phyloP scores from a whole-genome alignment of 257 asterid species.

The Leptodermis oblonga region DNA sequence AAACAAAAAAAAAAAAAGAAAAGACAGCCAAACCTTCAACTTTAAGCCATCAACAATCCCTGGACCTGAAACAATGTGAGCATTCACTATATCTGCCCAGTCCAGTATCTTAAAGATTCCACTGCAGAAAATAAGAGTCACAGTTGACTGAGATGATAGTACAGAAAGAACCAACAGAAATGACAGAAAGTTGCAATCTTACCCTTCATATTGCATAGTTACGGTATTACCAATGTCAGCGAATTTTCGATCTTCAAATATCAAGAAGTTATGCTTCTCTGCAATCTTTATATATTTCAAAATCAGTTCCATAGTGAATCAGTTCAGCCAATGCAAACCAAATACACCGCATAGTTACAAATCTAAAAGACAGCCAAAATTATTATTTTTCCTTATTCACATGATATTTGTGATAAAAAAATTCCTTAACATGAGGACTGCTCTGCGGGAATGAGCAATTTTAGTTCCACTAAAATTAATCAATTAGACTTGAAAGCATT shows the following conservation, averaged over 20 bases:
- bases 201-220: constrained; percentile 98
- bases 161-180: constrained; percentile 6
- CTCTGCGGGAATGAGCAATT: neutral
- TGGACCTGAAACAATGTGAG: constrained; percentile 96
- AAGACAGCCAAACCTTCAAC: constrained; percentile 56
- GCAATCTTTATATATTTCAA: constrained; percentile 58
- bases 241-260: constrained; percentile 93
- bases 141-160: constrained; percentile 16
- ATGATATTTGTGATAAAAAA: neutral
- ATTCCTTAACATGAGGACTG: neutral
- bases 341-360: neutral
- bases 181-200: constrained; percentile 22
- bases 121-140: constrained; percentile 43
- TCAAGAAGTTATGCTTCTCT: constrained; percentile 79
- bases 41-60: constrained; percentile 96
- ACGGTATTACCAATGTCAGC: constrained; percentile 99
- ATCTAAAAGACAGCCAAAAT: neutral
- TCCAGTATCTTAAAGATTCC: constrained; percentile 82
- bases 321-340: neutral
- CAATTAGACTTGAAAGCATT: neutral
- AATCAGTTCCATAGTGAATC: constrained; percentile 14
- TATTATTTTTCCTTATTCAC: neutral
- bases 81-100: constrained; percentile 96
- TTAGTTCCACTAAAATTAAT: neutral
- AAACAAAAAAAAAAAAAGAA: neutral